Evolutionary conservation across 2,329 filamentous ascomycete genomes (phyloP), one percentile per base, ranked within the genome.

Genomic region (Herpomyces periplanetae): DNA sequence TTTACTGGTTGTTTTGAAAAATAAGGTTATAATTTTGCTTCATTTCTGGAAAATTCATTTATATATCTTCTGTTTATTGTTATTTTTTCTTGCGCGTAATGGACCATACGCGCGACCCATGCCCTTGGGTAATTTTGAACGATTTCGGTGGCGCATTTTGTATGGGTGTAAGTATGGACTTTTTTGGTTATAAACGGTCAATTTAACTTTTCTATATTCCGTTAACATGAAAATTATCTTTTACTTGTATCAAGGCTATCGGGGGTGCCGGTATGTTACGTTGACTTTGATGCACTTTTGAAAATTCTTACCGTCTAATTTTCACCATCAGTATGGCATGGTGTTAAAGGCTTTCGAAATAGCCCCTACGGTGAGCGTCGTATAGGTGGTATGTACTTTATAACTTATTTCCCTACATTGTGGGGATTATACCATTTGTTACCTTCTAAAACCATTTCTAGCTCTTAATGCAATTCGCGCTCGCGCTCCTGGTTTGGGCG

Each of bases 241-340:
- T 18, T 27, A 27, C 21, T 17, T 13, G 15, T 8, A 17, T 22
- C 20, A 29, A 65, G 58, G 58, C 57, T 25, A 61, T 68, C 29
- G 59, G 60, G 32, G 62, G 63, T 32, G 63, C n/a, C n/a, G n/a
- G n/a, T n/a, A n/a, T n/a, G n/a, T n/a, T n/a, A n/a, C n/a, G n/a
- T n/a, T n/a, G n/a, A n/a, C n/a, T n/a, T n/a, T n/a, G n/a, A n/a
- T n/a, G n/a, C n/a, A n/a, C n/a, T n/a, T n/a, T n/a, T n/a, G n/a
- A n/a, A n/a, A n/a, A n/a, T n/a, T n/a, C n/a, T n/a, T n/a, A n/a
- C n/a, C n/a, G n/a, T n/a, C n/a, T n/a, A n/a, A n/a, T n/a, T n/a
- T n/a, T n/a, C n/a, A n/a, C n/a, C n/a, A n/a, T n/a, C 66, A 32
- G 62, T 88, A 37, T 88, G 75, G 75, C 75, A 88, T 44, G 73